phyloP scores from a whole-genome alignment of 2,329 filamentous ascomycete species.

The Monosporascus cannonballus region DNA sequence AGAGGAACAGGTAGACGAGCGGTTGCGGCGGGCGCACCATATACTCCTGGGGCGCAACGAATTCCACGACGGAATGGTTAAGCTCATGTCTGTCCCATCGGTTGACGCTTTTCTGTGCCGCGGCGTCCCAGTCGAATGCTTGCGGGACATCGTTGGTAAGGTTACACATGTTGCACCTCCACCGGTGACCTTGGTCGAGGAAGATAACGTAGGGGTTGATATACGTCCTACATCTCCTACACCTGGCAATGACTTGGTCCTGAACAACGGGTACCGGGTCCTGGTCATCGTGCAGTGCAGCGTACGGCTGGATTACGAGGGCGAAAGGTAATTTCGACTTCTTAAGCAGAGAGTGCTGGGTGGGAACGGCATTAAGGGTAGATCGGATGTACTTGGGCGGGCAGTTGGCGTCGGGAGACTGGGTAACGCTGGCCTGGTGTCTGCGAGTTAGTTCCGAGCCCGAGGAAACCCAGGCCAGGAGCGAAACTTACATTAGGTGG shows the following conservation, averaged over 20 bases:
- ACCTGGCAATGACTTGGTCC: constrained; percentile 95
- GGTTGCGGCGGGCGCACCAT: constrained; percentile 98
- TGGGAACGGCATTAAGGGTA: constrained; percentile 89
- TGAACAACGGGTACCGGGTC: constrained; percentile 87
- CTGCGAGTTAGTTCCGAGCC: constrained; percentile 29
- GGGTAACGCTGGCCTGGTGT: constrained; percentile 74
- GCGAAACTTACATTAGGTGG: constrained; percentile 74
- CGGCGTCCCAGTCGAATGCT: constrained; percentile 96
- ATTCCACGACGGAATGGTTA: constrained; percentile 95
- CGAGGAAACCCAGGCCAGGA: not conserved
- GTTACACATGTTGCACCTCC: constrained; percentile 99
- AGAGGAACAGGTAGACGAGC: constrained; percentile 89
- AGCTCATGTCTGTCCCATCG: constrained; percentile 88
- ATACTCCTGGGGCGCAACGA: constrained; percentile 96
- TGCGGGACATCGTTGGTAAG: constrained; percentile 98
- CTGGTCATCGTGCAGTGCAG: constrained; percentile 84
- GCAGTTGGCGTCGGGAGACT: constrained; percentile 87
- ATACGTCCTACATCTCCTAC: constrained; percentile 90
- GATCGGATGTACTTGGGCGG: constrained; percentile 91
- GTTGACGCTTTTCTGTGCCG: constrained; percentile 84
- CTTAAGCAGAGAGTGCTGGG: constrained; percentile 86
- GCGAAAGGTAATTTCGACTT: constrained; percentile 96
- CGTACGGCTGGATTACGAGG: constrained; percentile 93
- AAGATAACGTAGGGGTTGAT: constrained; percentile 98
- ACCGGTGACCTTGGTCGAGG: constrained; percentile 92